phyloP scores from a whole-genome alignment of 2,329 filamentous ascomycete genomes.

The Aspergillus jensenii region DNA sequence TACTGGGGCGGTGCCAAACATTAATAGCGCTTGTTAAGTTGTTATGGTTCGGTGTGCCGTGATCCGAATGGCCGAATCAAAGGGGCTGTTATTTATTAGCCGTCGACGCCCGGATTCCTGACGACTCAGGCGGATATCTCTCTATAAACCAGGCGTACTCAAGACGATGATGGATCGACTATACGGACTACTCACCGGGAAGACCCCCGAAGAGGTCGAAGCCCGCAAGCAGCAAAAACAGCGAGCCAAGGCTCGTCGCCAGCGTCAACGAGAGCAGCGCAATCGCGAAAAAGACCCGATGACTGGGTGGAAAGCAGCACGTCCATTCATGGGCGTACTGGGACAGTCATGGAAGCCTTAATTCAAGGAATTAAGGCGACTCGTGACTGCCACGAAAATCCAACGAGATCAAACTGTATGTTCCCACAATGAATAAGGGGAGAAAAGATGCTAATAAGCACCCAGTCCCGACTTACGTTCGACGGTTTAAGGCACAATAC shows the following conservation, averaged over 20 bases:
- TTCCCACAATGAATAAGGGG: neutral
- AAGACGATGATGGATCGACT: neutral
- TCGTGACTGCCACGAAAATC: neutral
- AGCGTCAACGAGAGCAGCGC: neutral
- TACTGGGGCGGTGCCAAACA: neutral
- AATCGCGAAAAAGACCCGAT: neutral
- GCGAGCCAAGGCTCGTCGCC: neutral
- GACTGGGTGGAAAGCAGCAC: neutral
- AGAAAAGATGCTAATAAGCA: neutral
- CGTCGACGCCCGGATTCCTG: neutral
- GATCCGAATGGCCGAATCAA: neutral
- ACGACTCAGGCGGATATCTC: neutral
- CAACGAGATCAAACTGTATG: neutral
- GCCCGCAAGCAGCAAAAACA: neutral
- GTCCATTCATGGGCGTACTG: conserved; percentile 1
- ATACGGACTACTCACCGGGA: neutral
- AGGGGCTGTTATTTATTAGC: neutral
- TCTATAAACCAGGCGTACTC: neutral
- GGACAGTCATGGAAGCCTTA: conserved; percentile 3
- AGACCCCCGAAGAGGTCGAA: neutral
- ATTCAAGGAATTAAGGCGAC: neutral
- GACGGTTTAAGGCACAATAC: neutral
- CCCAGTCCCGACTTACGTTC: neutral
- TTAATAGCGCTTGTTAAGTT: no score
- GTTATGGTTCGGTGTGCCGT: no score